phyloP scores from a whole-genome alignment of 2,329 filamentous ascomycete species.

The Phaeophleospora eucalypticola region DNA sequence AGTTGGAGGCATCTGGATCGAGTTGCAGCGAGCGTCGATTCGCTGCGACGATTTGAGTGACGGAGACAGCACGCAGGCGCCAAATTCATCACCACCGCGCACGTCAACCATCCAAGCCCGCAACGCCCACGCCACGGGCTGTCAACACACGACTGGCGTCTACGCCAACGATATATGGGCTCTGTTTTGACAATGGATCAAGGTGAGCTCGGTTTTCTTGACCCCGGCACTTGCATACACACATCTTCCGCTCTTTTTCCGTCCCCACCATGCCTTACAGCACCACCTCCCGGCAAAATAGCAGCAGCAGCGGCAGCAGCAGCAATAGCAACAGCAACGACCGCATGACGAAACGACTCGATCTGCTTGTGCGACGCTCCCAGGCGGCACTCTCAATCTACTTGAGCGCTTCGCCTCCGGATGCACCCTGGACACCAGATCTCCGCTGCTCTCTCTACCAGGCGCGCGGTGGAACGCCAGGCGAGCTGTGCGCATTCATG shows the following conservation, averaged over 20 bases:
- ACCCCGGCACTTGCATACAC: slow-evolving; percentile 23
- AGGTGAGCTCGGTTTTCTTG: slow-evolving; percentile 27
- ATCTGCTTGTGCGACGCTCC: background rate
- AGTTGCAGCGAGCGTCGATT: too few species aligned
- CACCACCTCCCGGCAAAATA: background rate
- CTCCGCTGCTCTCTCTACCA: background rate
- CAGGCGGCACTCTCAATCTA: too few species aligned
- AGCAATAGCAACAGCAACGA: too few species aligned
- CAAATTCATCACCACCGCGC: background rate
- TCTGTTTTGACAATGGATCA: slow-evolving; percentile 29
- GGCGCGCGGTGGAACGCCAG: slow-evolving; percentile 25
- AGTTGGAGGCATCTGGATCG: too few species aligned
- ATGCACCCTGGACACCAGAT: background rate
- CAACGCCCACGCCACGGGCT: background rate
- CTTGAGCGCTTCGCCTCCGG: slow-evolving; percentile 4
- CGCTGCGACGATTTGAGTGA: too few species aligned
- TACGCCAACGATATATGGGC: slow-evolving; percentile 20
- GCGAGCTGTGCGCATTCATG: slow-evolving; percentile 20
- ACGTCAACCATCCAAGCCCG: background rate
- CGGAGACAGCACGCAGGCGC: too few species aligned
- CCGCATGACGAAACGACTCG: too few species aligned
- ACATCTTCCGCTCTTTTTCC: slow-evolving; percentile 10
- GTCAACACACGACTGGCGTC: slow-evolving; percentile 2
- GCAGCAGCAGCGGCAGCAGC: background rate
- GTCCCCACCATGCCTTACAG: slow-evolving; percentile 7